Conservation (phyloP, 352 stramenopile genomes). For the Phytophthora pluvialis region DNA sequence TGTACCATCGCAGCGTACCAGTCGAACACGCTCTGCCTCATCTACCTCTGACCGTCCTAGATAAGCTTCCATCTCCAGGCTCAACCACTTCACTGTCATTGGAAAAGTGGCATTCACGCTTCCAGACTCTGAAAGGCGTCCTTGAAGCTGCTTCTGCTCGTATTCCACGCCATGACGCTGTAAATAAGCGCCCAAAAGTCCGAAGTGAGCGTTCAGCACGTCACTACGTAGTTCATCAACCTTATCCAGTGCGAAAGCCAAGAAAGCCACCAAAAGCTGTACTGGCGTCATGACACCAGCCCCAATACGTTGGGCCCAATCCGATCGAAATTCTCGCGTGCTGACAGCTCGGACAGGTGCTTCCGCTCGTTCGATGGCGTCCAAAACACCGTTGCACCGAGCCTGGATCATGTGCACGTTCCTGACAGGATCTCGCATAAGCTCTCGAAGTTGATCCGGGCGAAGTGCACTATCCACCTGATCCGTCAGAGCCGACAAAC, state of each 20-base stretch:
- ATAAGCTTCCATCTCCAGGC: constrained; percentile 42
- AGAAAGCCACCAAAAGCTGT: constrained; percentile 60
- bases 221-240: constrained; percentile 71
- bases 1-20: constrained; percentile 38
- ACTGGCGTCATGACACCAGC: constrained; percentile 27
- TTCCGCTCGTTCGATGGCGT: constrained; percentile 55
- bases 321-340: constrained; percentile 46
- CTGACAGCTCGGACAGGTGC: constrained; percentile 54
- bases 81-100: constrained; percentile 61
- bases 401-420: constrained; percentile 43
- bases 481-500: constrained; percentile 36
- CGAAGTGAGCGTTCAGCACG: constrained; percentile 64
- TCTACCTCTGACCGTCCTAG: constrained; percentile 31
- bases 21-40: constrained; percentile 22
- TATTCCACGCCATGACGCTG: constrained; percentile 66
- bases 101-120: constrained; percentile 37
- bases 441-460: constrained; percentile 29
- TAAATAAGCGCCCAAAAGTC: constrained; percentile 60
- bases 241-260: constrained; percentile 72
- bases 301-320: constrained; percentile 39
- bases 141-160: constrained; percentile 62
- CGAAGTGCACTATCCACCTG: constrained; percentile 50
- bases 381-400: constrained; percentile 52
- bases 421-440: constrained; percentile 44
- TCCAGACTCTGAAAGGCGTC: constrained; percentile 34